A percentile compares a stretch with the other conserved stretches of the same genome.
phyloP scores from a whole-genome alignment of 805 yeast species.

The Hanseniaspora pseudoguilliermondii region DNA sequence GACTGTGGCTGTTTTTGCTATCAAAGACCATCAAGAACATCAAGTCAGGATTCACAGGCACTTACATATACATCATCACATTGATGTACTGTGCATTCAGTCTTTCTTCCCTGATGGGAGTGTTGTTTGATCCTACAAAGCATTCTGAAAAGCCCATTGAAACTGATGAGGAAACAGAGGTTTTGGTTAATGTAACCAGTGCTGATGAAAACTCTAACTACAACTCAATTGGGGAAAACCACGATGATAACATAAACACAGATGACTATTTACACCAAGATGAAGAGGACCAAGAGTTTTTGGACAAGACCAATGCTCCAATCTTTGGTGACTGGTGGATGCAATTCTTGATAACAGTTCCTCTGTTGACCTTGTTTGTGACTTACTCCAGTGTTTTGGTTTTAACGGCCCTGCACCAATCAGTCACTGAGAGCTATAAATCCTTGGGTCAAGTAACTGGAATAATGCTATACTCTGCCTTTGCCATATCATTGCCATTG shows the following conservation, averaged over 20 bases:
- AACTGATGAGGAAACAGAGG: slow-evolving; percentile 1
- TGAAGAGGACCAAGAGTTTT: slow-evolving; percentile 2
- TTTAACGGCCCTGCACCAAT: slow-evolving; percentile 54
- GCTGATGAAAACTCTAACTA: not conserved
- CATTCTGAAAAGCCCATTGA: not conserved
- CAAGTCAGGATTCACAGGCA: slow-evolving; percentile 32
- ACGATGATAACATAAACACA: slow-evolving; percentile 14
- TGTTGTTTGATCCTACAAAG: slow-evolving; percentile 27
- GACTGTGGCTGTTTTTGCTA: slow-evolving; percentile 46
- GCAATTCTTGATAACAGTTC: slow-evolving; percentile 58
- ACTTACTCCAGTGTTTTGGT: slow-evolving; percentile 41
- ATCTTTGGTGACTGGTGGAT: slow-evolving; percentile 65
- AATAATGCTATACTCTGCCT: slow-evolving; percentile 27
- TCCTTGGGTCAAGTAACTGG: slow-evolving; percentile 32
- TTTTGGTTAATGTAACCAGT: slow-evolving; percentile 9
- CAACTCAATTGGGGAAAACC: slow-evolving; percentile 13
- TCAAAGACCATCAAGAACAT: slow-evolving; percentile 39
- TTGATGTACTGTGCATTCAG: slow-evolving; percentile 37
- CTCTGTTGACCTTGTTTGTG: slow-evolving; percentile 45
- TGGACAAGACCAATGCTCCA: not conserved
- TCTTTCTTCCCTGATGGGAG: slow-evolving; percentile 38
- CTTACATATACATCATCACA: slow-evolving; percentile 41
- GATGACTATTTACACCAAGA: slow-evolving; percentile 2
- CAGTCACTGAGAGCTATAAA: slow-evolving; percentile 50
- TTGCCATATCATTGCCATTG: slow-evolving; percentile 37